Percentiles rank a stretch among this genome's conserved stretches.
These are phyloP conservation scores for Beauveria varroae DNA, from an alignment of 2,329 filamentous ascomycete genomes.

Conservation along the genomic window DNA sequence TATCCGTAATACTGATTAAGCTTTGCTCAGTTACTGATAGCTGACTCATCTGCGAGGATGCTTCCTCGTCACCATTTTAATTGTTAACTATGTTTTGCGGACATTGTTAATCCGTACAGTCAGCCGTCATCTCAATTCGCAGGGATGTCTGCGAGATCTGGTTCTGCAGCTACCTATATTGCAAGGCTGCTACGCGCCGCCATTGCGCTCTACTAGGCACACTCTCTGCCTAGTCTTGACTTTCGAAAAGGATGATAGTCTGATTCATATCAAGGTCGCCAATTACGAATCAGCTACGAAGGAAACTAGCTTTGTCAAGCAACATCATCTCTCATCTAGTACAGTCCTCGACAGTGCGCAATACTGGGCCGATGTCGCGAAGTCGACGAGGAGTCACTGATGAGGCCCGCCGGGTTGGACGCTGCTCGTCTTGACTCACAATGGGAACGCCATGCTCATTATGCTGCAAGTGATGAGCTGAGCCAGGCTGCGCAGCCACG, in stretches of 20 bases:
- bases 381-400: neutral
- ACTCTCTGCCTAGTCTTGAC: neutral
- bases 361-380: neutral
- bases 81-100: neutral
- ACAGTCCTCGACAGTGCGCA: neutral
- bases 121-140: neutral
- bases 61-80: neutral
- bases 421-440: neutral
- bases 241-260: neutral
- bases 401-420: neutral
- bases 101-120: neutral
- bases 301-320: neutral
- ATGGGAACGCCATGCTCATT: neutral
- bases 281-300: neutral
- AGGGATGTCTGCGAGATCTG: constrained; percentile 4
- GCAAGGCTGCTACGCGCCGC: neutral
- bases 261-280: neutral
- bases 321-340: neutral
- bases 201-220: neutral
- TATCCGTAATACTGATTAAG: neutral
- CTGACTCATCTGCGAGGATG: neutral
- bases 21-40: neutral
- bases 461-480: neutral
- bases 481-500: neutral
- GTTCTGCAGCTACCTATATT: constrained; percentile 6